These are phyloP conservation scores for Triticum aestivum DNA, from an alignment of 176 grass and related monocot species.

Conservation along the genomic window DNA sequence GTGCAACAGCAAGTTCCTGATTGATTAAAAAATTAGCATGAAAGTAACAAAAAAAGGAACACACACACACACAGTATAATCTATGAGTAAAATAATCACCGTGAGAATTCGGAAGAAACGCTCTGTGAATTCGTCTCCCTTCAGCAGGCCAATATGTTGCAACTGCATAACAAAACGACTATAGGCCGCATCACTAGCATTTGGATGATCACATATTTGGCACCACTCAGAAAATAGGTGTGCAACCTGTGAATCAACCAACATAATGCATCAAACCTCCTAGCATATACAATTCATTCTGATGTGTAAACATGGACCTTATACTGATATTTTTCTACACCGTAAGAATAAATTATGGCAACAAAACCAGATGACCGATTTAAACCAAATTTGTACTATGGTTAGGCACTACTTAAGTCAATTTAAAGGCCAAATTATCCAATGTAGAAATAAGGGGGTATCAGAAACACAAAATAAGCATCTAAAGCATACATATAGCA, in stretches of 20 bases:
- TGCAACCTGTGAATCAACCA: slow-evolving; percentile 45
- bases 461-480: not conserved
- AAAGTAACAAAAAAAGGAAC: not conserved
- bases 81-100: slow-evolving; percentile 36
- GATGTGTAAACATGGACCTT: no score
- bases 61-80: not conserved
- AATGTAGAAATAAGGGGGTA: not conserved
- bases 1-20: slow-evolving; percentile 70
- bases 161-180: slow-evolving; percentile 66
- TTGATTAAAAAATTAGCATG: slow-evolving; percentile 28
- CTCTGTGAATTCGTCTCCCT: slow-evolving; percentile 76
- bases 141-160: slow-evolving; percentile 69
- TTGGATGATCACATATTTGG: slow-evolving; percentile 64
- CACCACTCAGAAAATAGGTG: slow-evolving; percentile 75
- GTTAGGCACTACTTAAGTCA: not conserved
- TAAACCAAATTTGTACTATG: not conserved
- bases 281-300: not conserved
- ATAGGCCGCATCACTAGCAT: slow-evolving; percentile 55
- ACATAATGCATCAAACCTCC: slow-evolving; percentile 10
- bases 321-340: no score
- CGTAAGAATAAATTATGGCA: not conserved
- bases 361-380: not conserved
- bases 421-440: not conserved
- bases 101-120: slow-evolving; percentile 68
- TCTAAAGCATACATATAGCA: not conserved